Conservation (phyloP, 345 rosid genomes). For the Brassica rapa region DNA sequence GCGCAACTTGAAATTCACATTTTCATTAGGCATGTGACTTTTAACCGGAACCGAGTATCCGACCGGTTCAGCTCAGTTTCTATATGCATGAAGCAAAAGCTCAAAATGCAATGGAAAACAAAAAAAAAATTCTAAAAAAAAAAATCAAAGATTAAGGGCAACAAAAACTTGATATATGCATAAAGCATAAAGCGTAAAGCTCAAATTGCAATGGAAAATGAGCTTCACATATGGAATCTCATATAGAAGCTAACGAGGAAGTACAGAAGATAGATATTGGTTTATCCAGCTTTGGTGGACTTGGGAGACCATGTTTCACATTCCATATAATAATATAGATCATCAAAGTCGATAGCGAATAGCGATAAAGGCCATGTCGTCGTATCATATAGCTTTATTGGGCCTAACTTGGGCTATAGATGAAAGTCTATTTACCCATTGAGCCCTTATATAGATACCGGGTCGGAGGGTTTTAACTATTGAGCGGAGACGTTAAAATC, state of each 20-base stretch:
- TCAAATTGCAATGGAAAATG: not conserved
- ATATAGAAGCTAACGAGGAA: slow-evolving; percentile 40
- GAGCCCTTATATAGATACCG: not conserved
- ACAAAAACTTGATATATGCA: too few relatives aligned
- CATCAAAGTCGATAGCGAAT: slow-evolving; percentile 10
- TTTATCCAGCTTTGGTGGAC: slow-evolving; percentile 37
- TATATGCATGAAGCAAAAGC: too few relatives aligned
- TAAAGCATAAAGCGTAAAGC: too few relatives aligned
- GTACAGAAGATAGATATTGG: slow-evolving; percentile 37
- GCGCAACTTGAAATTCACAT: not conserved
- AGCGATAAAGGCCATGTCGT: not conserved
- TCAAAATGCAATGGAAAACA: too few relatives aligned
- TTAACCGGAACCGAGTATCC: not conserved
- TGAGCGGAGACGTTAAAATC: not conserved
- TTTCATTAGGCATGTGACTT: not conserved
- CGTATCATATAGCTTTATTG: not conserved
- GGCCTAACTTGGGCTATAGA: not conserved
- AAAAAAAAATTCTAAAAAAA: too few relatives aligned
- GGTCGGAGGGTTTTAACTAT: not conserved
- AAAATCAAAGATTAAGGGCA: too few relatives aligned
- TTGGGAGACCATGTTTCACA: slow-evolving; percentile 42
- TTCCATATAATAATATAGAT: slow-evolving; percentile 29
- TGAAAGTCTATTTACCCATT: not conserved
- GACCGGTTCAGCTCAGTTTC: too few relatives aligned
- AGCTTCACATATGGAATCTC: slow-evolving; percentile 83